Evolutionary conservation across 2,329 filamentous ascomycete species (phyloP).

Genomic region (Aspergillus pseudonomiae): DNA sequence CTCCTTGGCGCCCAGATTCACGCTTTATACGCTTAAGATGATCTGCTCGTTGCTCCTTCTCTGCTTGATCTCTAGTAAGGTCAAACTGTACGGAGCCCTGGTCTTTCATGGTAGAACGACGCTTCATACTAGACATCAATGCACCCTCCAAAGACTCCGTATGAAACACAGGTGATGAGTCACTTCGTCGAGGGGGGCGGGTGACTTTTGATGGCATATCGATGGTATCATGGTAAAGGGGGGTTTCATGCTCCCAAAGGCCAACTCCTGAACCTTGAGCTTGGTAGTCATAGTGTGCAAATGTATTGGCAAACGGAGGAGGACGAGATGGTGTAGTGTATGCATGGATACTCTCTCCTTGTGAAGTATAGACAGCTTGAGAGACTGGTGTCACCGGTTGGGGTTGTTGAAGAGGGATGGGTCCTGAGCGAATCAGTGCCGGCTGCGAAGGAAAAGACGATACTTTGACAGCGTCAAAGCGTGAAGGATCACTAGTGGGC

Average conservation of each 20-base stretch:
- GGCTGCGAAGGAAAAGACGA: constrained; percentile 31
- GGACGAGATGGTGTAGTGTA: constrained; percentile 48
- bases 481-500: constrained; percentile 65
- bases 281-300: constrained; percentile 21
- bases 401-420: constrained; percentile 79
- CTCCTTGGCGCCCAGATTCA: constrained; percentile 24
- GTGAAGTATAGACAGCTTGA: constrained; percentile 63
- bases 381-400: constrained; percentile 76
- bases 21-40: constrained; percentile 28
- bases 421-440: constrained; percentile 53
- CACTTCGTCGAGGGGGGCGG: constrained; percentile 42
- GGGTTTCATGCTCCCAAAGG: constrained; percentile 13
- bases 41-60: constrained; percentile 47
- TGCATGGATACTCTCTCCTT: constrained; percentile 42
- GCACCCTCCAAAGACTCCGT: constrained; percentile 32
- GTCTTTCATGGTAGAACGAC: constrained; percentile 40
- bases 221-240: constrained; percentile 13
- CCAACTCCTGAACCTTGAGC: constrained; percentile 18
- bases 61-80: constrained; percentile 59
- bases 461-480: constrained; percentile 58
- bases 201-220: constrained; percentile 8
- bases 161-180: constrained; percentile 50
- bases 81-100: constrained; percentile 59
- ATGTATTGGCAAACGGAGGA: constrained; percentile 14
- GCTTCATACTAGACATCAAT: constrained; percentile 30